Conservation (phyloP, 2,329 filamentous ascomycete species). For the Scytalidium sp. region DNA sequence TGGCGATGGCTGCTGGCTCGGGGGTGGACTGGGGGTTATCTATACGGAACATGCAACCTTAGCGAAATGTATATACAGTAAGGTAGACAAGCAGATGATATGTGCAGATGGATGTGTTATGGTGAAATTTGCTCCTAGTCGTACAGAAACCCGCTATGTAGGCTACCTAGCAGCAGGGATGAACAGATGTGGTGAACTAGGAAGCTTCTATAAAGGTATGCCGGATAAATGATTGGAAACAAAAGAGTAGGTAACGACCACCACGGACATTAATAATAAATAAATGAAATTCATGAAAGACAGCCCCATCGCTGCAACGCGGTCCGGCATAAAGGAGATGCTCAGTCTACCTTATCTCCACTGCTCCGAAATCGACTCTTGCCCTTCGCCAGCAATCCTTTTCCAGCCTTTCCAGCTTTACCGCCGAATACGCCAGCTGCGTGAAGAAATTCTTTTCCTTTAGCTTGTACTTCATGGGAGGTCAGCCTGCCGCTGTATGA, state of each 20-base stretch:
- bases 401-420: conserved; percentile 75
- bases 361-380: conserved; percentile 71
- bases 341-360: conserved; percentile 83
- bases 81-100: not conserved
- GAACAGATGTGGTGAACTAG: conserved; percentile 2
- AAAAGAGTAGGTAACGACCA: conserved; percentile 10
- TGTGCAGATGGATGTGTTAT: conserved; percentile 11
- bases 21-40: conserved; percentile 27
- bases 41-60: conserved; percentile 28
- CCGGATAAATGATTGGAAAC: conserved; percentile 13
- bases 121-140: conserved; percentile 28
- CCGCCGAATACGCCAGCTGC: conserved; percentile 71
- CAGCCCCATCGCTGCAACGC: conserved; percentile 27
- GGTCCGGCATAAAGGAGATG: conserved; percentile 36
- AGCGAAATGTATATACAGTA: conserved; percentile 22
- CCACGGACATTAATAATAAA: conserved; percentile 21
- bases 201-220: conserved; percentile 1
- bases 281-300: conserved; percentile 15
- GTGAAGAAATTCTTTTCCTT: conserved; percentile 86
- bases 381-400: conserved; percentile 87
- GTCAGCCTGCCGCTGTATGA: conserved; percentile 20
- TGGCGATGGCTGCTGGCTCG: conserved; percentile 9
- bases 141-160: conserved; percentile 29
- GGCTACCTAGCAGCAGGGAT: conserved; percentile 16
- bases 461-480: conserved; percentile 47